Evolutionary conservation across 1,284 basidiomycete species (phyloP).

Genomic region (Meira miltonrushii): DNA sequence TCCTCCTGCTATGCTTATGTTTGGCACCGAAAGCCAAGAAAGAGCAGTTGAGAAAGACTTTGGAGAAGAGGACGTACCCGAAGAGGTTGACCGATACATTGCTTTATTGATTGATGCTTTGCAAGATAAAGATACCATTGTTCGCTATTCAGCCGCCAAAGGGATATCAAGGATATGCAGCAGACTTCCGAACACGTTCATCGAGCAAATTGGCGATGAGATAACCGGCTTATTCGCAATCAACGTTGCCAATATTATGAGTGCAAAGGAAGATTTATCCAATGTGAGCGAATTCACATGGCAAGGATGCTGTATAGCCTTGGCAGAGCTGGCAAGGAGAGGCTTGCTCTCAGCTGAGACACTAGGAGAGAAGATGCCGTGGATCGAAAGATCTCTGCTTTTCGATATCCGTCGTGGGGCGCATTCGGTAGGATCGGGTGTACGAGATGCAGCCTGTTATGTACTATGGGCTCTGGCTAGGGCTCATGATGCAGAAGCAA

Average conservation of each 20-base stretch:
- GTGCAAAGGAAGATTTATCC: constrained; percentile 64
- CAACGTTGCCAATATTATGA: constrained; percentile 62
- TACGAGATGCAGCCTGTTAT: constrained; percentile 90
- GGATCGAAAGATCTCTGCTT: constrained; percentile 61
- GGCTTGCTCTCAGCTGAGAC: constrained; percentile 57
- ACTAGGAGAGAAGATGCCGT: constrained; percentile 31
- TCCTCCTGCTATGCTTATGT: background rate
- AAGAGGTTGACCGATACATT: constrained; percentile 70
- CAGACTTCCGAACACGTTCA: constrained; percentile 69
- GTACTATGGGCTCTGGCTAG: constrained; percentile 90
- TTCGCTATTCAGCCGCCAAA: constrained; percentile 92
- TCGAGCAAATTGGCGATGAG: constrained; percentile 73
- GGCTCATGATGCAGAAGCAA: constrained; percentile 56
- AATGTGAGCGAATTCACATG: constrained; percentile 68
- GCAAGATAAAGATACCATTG: constrained; percentile 89
- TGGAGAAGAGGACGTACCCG: constrained; percentile 67
- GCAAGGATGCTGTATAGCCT: constrained; percentile 89
- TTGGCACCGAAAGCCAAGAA: background rate
- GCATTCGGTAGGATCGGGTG: constrained; percentile 86
- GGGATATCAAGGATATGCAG: constrained; percentile 80
- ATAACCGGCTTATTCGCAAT: constrained; percentile 64
- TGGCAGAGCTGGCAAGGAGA: constrained; percentile 83
- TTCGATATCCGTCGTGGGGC: constrained; percentile 88
- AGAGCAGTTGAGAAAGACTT: constrained; percentile 20
- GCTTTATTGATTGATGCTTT: constrained; percentile 70